Conservation (phyloP, 139 green algal genomes). For the Tetraselmis striata region DNA sequence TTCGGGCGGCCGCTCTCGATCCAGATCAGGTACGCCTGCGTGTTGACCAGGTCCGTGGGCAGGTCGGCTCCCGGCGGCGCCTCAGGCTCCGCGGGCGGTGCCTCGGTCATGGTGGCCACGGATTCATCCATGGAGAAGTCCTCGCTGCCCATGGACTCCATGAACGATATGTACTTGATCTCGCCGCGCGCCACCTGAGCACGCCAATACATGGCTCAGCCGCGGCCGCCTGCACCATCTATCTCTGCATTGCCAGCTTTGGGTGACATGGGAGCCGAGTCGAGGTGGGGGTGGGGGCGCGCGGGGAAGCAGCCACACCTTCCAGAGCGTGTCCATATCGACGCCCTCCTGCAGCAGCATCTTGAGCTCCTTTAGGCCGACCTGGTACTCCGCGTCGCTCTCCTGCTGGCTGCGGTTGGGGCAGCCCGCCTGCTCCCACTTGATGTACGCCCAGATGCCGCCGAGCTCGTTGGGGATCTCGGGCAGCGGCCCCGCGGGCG, state of each 20-base stretch:
- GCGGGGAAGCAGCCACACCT: no score
- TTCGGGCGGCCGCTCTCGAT: conserved; percentile 69
- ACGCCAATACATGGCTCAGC: no score
- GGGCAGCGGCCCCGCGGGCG: conserved; percentile 13
- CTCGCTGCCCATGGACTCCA: neutral
- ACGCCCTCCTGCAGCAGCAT: conserved; percentile 35
- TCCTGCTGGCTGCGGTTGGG: conserved; percentile 53
- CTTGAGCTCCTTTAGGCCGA: conserved; percentile 50
- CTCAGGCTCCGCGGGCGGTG: neutral
- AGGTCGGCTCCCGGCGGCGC: conserved; percentile 11
- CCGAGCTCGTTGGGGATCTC: conserved; percentile 81
- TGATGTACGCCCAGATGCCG: conserved; percentile 91
- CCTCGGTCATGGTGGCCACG: neutral
- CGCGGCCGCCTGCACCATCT: conserved; percentile 26
- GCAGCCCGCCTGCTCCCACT: conserved; percentile 79
- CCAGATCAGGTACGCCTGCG: conserved; percentile 83
- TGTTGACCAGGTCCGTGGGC: conserved; percentile 49
- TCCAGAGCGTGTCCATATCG: neutral
- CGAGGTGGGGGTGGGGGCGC: no score
- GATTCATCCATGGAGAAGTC: neutral
- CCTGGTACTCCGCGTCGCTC: conserved; percentile 51
- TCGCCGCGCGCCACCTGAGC: conserved; percentile 10
- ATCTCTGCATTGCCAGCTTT: no score
- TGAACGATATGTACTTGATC: conserved; percentile 5
- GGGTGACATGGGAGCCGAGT: no score